A percentile compares a stretch with the other conserved stretches of the same genome.
phyloP scores from a whole-genome alignment of 306 rosid species.

The Trifolium subterraneum region DNA sequence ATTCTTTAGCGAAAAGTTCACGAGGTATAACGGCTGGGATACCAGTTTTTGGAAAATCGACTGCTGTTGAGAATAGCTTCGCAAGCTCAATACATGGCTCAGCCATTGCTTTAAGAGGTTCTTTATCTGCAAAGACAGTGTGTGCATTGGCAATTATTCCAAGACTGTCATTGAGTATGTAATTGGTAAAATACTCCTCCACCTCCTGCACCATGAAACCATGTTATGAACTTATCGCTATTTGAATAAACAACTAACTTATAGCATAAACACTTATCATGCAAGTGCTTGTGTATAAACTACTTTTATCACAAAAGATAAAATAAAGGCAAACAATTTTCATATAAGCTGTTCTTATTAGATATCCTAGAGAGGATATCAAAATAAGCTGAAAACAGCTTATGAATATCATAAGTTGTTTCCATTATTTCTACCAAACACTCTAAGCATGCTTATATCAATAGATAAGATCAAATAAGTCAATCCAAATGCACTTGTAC shows the following conservation, averaged over 20 bases:
- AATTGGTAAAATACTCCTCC: constrained; percentile 70
- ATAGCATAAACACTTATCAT: not conserved
- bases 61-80: constrained; percentile 66
- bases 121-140: constrained; percentile 69
- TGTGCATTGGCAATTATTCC: constrained; percentile 88
- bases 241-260: not conserved
- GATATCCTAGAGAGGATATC: no score
- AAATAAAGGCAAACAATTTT: no score
- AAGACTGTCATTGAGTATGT: constrained; percentile 76
- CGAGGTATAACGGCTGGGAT: constrained; percentile 71
- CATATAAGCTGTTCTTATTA: no score
- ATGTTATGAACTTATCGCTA: not conserved
- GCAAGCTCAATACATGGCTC: constrained; percentile 63
- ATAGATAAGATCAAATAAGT: no score
- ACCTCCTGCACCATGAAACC: constrained; percentile 63
- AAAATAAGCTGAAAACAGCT: no score
- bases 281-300: no score
- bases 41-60: constrained; percentile 92
- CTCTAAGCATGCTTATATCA: no score
- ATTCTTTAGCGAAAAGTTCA: constrained; percentile 59
- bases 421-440: no score
- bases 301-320: no score
- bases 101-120: constrained; percentile 59
- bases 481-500: no score
- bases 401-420: no score